Percentiles rank a stretch among this genome's conserved stretches.
Conservation (phyloP, 352 stramenopile species). For the Pythium phragmiticola region DNA sequence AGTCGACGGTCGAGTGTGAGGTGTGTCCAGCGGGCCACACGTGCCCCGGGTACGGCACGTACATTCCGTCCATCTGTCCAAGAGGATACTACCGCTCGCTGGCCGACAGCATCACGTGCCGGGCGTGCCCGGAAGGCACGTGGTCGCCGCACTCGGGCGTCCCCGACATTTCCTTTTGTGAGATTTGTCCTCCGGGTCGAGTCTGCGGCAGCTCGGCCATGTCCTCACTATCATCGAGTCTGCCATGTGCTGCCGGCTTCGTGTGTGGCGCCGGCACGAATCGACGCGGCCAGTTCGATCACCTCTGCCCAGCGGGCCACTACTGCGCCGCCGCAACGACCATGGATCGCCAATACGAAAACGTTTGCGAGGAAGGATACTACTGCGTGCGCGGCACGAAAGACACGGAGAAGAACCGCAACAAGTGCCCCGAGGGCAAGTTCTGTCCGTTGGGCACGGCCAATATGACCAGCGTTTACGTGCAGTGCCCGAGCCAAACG, state of each 20-base stretch:
- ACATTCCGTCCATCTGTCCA: conserved; percentile 94
- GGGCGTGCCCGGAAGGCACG: conserved; percentile 92
- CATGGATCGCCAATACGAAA: conserved; percentile 82
- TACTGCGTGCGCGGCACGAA: conserved; percentile 91
- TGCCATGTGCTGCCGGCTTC: conserved; percentile 91
- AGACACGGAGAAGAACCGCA: conserved; percentile 85
- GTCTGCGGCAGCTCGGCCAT: conserved; percentile 92
- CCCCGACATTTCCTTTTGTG: conserved; percentile 94
- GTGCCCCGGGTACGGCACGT: conserved; percentile 94
- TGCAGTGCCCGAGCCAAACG: conserved; percentile 90
- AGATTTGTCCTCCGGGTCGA: conserved; percentile 92
- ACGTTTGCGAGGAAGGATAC: conserved; percentile 83
- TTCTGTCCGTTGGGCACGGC: conserved; percentile 93
- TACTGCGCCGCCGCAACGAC: conserved; percentile 88
- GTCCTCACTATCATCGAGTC: conserved; percentile 76
- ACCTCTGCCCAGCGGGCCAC: conserved; percentile 91
- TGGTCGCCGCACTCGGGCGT: conserved; percentile 91
- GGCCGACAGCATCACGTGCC: conserved; percentile 94
- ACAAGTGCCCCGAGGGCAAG: conserved; percentile 91
- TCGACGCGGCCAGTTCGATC: conserved; percentile 86
- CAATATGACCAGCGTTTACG: conserved; percentile 75
- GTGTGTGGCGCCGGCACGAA: conserved; percentile 94
- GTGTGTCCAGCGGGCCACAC: conserved; percentile 94
- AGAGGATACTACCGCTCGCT: conserved; percentile 93
- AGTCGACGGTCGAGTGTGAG: conserved; percentile 84